Base-by-base conservation (phyloP, 2,329 filamentous ascomycete species). In the Berkeleyomyces basicola region DNA sequence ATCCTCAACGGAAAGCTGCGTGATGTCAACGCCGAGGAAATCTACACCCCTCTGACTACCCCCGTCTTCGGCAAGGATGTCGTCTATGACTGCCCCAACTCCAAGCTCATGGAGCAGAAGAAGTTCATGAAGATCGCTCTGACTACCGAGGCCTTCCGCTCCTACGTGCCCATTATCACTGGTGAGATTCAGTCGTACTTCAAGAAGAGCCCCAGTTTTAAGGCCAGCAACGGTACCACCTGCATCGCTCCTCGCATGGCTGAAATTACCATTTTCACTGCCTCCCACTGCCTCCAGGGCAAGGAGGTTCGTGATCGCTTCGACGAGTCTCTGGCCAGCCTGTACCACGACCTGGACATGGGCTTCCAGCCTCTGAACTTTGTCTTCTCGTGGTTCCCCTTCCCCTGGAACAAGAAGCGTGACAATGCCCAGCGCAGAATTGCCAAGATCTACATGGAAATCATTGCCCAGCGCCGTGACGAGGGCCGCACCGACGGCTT, bases 61-160 rank as follows among this genome's bases (percentile, higher is more conserved):
- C 82, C 82, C 33, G 82, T 84, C 58, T 95, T 95, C 71, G 90
- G 90, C 67, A 84, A 83, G 69, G 86, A 91, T 75, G 90, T 95
- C 36, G 88, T 95, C 61, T 95, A 95, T 71, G 90, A 95, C 72
- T 93, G 89, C 75, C 88, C 89, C 49, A 95, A 95, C 72, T 79
- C 88, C 64, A 95, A 95, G 75, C 81, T 95, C 70, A 95, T 95
- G 90, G 90, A 95, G 76, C 90, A 95, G 78, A 95, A 95, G 79
- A 93, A 92, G 85, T 90, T 91, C 70, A 87, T 90, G 83, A 91
- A 91, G 74, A 83, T 86, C 68, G 86, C 86, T 66, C 82, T 91
- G 61, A 90, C 86, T 36, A 84, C 84, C 67, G 83, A 88, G 63
- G 84, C 86, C 33, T 86, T 91, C 75, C 82, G 78, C 67, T 78